Evolutionary conservation across 345 rosid genomes (phyloP).

Genomic region (Lepidium africanum): DNA sequence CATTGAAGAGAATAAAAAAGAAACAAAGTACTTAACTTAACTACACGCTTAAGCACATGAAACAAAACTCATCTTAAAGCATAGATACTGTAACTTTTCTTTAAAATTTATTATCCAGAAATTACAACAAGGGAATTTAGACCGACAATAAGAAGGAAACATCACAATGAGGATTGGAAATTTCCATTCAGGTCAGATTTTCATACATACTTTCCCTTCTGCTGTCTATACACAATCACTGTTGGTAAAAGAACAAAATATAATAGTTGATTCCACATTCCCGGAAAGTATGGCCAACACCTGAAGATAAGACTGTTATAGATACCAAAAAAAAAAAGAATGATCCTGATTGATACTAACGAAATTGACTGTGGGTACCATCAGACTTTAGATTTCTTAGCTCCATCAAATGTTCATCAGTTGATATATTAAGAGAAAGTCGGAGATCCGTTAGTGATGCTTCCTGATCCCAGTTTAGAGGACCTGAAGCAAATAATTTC

Average conservation of each 20-base stretch:
- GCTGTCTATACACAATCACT: slow-evolving; percentile 20
- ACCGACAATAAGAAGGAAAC: not conserved
- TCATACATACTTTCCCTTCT: slow-evolving; percentile 15
- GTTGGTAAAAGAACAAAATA: slow-evolving; percentile 7
- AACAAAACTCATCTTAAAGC: not conserved
- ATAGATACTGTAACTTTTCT: not conserved
- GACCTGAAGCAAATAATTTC: slow-evolving; percentile 60
- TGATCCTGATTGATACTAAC: slow-evolving; percentile 12
- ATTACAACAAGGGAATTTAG: not conserved
- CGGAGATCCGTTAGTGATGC: slow-evolving; percentile 67
- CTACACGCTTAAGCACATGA: not conserved
- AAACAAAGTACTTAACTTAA: not conserved
- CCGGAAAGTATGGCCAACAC: slow-evolving; percentile 27
- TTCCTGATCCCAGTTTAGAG: slow-evolving; percentile 79
- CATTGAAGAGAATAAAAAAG: not conserved
- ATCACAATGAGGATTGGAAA: not conserved
- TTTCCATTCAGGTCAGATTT: not conserved
- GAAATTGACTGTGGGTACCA: slow-evolving; percentile 31
- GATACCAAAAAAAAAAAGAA: not conserved
- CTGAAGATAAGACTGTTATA: slow-evolving; percentile 21
- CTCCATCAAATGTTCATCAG: slow-evolving; percentile 73
- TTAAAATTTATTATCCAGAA: slow-evolving; percentile 1
- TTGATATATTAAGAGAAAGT: slow-evolving; percentile 55
- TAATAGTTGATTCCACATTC: slow-evolving; percentile 19
- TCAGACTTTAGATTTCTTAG: slow-evolving; percentile 50